Base-by-base conservation (phyloP, 352 stramenopile genomes). In the Thalassiosira mediterranea region DNA sequence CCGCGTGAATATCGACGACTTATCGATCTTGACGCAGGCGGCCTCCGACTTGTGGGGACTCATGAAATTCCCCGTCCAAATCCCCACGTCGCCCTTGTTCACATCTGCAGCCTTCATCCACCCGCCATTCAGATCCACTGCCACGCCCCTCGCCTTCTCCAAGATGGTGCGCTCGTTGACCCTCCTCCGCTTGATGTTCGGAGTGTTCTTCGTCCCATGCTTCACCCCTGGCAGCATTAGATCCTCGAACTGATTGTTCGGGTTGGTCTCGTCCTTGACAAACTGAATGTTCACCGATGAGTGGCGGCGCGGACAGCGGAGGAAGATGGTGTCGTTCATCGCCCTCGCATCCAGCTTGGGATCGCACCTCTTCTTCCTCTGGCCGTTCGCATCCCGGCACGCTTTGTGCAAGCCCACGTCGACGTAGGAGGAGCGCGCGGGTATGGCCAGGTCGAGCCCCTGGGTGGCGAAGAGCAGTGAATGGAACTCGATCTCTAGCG, bases 371-470 rank as follows among this genome's bases (percentile, higher is more conserved):
- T 54, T 74, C 71, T 59, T 65, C 53, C 28, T 64, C 59, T 38
- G 11, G 37, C 8, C 46, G 68, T 32, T 13, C 69, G 13, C 15
- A 49, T 72, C 56, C 34, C 11, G 29, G 23, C 68, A 71, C 25
- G 25, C 19, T 28, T 61, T 51, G 38, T 72, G 68, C 8, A 66
- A 58, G 21, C 42, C 58, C 23, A 71, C 37, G 38, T 77, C 68
- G 38, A 37, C 29, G 23, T 72, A 71, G 10, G 61, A 72, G 10
- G 37, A 71, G 37, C 61, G 31, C 5, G 66, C 56, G 23, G 81
- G 81, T 48, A 88, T 88, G 1, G 81, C 81, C 23, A 88, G 49
- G 59, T 88, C 81, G 21, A 88, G 62, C 34, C 81, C 81, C 75
- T 88, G 81, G 37, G 81, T 88, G 0, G 76, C 76, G 73, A 88